Evolutionary conservation across 2,329 filamentous ascomycete genomes (phyloP).

Genomic region (Sarocladium brachiariae): DNA sequence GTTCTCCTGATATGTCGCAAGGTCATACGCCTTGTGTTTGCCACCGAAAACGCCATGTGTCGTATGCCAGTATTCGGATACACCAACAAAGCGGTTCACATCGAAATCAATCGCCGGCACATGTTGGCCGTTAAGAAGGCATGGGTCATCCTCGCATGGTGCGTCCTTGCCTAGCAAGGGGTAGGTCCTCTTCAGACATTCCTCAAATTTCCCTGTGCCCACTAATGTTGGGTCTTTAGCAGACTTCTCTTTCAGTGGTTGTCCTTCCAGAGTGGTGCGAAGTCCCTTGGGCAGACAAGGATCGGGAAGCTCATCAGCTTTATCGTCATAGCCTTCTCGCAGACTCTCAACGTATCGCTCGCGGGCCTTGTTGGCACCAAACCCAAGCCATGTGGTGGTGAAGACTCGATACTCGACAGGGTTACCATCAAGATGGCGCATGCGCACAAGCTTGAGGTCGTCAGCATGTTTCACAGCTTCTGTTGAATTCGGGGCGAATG

Average conservation of each 20-base stretch:
- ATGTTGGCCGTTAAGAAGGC: slow-evolving; percentile 83
- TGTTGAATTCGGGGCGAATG: slow-evolving; percentile 89
- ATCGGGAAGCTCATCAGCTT: slow-evolving; percentile 68
- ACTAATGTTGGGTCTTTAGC: slow-evolving; percentile 50
- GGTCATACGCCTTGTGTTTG: slow-evolving; percentile 77
- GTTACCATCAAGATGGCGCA: slow-evolving; percentile 76
- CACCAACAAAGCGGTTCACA: slow-evolving; percentile 94
- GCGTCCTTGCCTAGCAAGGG: slow-evolving; percentile 86
- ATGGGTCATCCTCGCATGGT: slow-evolving; percentile 75
- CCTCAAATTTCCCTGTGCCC: slow-evolving; percentile 80
- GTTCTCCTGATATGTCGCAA: slow-evolving; percentile 77
- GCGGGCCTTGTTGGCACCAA: slow-evolving; percentile 91
- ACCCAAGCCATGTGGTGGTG: slow-evolving; percentile 93
- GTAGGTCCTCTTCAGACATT: slow-evolving; percentile 75
- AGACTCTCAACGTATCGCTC: slow-evolving; percentile 75
- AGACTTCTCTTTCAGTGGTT: slow-evolving; percentile 32
- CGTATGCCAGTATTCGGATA: slow-evolving; percentile 98
- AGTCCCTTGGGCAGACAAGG: slow-evolving; percentile 82
- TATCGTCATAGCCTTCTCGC: slow-evolving; percentile 55
- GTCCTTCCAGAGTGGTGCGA: slow-evolving; percentile 65
- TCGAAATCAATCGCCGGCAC: slow-evolving; percentile 95
- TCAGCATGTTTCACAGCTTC: slow-evolving; percentile 85
- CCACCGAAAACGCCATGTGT: slow-evolving; percentile 89
- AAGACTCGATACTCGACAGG: slow-evolving; percentile 82
- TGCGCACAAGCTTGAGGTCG: slow-evolving; percentile 76